These are phyloP conservation scores for Xerocomus minutiporus DNA, from an alignment of 1,284 basidiomycete species.

Conservation along the genomic window DNA sequence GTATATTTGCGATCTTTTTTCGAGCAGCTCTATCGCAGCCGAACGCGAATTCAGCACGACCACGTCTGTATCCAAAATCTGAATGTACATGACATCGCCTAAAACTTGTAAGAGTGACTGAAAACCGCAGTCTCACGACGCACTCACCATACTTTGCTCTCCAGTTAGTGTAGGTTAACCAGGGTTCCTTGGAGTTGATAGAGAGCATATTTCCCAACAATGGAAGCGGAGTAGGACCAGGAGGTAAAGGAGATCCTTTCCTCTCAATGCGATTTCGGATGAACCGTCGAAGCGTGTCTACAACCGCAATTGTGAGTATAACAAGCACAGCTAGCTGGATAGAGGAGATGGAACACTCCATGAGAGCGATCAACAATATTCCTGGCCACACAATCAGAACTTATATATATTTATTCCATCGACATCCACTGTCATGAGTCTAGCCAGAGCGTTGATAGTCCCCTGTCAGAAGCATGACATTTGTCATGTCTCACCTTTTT, in stretches of 20 bases:
- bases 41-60: conserved; percentile 4
- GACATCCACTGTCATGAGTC: too few species aligned
- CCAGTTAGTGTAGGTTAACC: neutral
- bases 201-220: conserved; percentile 6
- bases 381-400: neutral
- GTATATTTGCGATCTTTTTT: conserved; percentile 8
- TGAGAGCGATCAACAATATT: neutral
- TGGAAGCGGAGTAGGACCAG: conserved; percentile 11
- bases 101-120: neutral
- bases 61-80: neutral
- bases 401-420: neutral
- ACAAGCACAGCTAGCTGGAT: neutral
- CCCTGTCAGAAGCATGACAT: too few species aligned
- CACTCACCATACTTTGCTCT: neutral
- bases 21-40: conserved; percentile 2
- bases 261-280: neutral
- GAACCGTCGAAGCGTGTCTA: neutral
- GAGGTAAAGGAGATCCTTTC: conserved; percentile 4
- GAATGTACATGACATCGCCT: conserved; percentile 8
- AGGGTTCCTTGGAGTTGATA: neutral
- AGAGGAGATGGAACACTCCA: neutral
- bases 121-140: neutral
- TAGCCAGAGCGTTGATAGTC: too few species aligned
- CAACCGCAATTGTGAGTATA: neutral
- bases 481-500: too few species aligned